phyloP scores from a whole-genome alignment of 2,329 filamentous ascomycete species.

The Huntiella abstrusa region DNA sequence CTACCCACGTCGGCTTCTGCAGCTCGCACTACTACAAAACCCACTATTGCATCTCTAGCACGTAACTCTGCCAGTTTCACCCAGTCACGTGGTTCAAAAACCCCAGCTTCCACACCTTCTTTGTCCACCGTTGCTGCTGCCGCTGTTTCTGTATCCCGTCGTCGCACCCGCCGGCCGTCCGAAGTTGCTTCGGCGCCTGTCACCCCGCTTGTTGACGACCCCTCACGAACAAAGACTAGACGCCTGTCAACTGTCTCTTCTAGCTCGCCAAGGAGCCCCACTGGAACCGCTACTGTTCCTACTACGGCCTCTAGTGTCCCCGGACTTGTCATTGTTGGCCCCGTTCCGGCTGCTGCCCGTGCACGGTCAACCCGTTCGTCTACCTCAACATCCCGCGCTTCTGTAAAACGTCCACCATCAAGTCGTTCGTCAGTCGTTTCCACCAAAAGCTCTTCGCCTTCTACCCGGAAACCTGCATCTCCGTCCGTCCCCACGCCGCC shows the following conservation, averaged over 20 bases:
- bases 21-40: conserved; percentile 2
- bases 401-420: neutral
- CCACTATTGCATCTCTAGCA: conserved; percentile 9
- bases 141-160: neutral
- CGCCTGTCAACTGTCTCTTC: neutral
- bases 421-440: neutral
- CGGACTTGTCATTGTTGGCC: neutral
- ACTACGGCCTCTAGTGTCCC: neutral
- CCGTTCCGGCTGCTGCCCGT: conserved; percentile 3
- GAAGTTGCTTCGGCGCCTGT: neutral
- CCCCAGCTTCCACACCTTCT: neutral
- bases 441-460: no score
- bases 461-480: no score
- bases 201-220: no score
- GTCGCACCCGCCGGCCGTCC: neutral
- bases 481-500: no score
- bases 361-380: neutral
- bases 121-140: neutral
- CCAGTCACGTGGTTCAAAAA: conserved; percentile 2
- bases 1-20: neutral
- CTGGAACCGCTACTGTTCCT: neutral
- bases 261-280: neutral
- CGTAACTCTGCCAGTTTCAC: conserved; percentile 1
- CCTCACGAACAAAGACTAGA: no score
- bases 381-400: neutral